Conservation (phyloP, 2,329 filamentous ascomycete species). For the Macrophomina phaseolina region DNA sequence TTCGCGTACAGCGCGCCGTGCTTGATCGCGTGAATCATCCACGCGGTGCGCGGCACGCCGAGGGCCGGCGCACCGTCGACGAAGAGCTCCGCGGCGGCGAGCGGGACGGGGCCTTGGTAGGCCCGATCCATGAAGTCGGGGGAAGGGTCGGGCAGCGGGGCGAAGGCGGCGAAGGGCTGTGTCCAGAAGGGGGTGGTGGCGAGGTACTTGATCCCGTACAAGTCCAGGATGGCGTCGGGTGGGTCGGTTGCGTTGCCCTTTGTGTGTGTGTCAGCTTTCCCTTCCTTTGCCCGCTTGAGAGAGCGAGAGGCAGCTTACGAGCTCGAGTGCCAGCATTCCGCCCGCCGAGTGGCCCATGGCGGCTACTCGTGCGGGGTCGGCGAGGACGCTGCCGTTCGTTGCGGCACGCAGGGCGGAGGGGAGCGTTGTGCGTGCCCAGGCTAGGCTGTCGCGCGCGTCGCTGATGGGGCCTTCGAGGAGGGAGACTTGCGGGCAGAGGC, state of each 20-base stretch:
- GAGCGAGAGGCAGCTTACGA: conserved; percentile 35
- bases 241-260: not conserved
- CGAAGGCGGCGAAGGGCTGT: conserved; percentile 38
- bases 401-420: conserved; percentile 31
- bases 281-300: not conserved
- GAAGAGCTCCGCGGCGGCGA: not conserved
- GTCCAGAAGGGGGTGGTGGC: conserved; percentile 45
- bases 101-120: conserved; percentile 35
- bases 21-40: conserved; percentile 8
- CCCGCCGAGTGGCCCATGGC: conserved; percentile 47
- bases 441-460: conserved; percentile 45
- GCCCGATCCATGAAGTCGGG: too few relatives aligned
- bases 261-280: too few relatives aligned
- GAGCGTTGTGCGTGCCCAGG: conserved; percentile 45
- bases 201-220: conserved; percentile 48
- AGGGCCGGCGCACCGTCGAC: not conserved
- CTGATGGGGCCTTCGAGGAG: conserved; percentile 41
- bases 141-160: not conserved
- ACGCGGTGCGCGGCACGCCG: not conserved
- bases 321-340: conserved; percentile 55
- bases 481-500: conserved; percentile 43
- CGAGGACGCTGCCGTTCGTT: conserved; percentile 30
- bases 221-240: conserved; percentile 44
- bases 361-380: conserved; percentile 37
- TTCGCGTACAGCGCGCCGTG: not conserved